Conservation (phyloP, 2,329 filamentous ascomycete genomes). For the Shiraia bambusicola region DNA sequence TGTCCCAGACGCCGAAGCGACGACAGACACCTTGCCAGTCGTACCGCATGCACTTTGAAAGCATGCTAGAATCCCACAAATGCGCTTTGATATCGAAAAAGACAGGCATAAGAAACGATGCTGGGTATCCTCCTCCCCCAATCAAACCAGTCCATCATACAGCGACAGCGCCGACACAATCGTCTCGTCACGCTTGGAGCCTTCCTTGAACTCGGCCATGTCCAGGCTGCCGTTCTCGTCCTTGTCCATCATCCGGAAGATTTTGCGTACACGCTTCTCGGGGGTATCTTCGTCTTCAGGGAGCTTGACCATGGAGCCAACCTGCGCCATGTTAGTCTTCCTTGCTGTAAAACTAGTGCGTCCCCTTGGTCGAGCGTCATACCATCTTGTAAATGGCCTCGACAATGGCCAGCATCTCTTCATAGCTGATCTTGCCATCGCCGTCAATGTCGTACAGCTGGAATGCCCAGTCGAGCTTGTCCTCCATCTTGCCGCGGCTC, state of each 20-base stretch:
- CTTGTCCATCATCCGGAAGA: conserved; percentile 99
- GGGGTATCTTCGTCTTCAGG: conserved; percentile 98
- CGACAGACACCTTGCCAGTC: conserved; percentile 28
- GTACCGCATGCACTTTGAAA: conserved; percentile 36
- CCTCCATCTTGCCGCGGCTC: conserved; percentile 96
- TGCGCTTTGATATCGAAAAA: conserved; percentile 45
- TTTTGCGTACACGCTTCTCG: conserved; percentile 96
- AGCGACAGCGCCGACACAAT: conserved; percentile 96
- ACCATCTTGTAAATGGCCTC: conserved; percentile 99
- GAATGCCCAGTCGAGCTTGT: conserved; percentile 99
- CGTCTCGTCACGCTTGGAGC: conserved; percentile 96
- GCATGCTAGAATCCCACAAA: conserved; percentile 32
- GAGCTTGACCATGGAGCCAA: conserved; percentile 98
- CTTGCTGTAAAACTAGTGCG: too few species aligned
- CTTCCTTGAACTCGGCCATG: conserved; percentile 98
- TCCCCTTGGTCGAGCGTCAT: conserved; percentile 4
- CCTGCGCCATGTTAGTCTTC: conserved; percentile 55
- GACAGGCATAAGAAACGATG: conserved; percentile 36
- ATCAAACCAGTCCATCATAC: conserved; percentile 89
- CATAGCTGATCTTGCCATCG: conserved; percentile 97
- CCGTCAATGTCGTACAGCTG: conserved; percentile 99
- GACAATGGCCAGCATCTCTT: conserved; percentile 98
- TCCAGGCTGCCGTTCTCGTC: conserved; percentile 97
- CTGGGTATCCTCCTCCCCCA: conserved; percentile 16
- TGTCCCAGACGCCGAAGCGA: conserved; percentile 38